A percentile compares a stretch with the other conserved stretches of the same genome.
Evolutionary conservation across 2,329 filamentous ascomycete genomes (phyloP).

Genomic region (Furcasterigmium furcatum): DNA sequence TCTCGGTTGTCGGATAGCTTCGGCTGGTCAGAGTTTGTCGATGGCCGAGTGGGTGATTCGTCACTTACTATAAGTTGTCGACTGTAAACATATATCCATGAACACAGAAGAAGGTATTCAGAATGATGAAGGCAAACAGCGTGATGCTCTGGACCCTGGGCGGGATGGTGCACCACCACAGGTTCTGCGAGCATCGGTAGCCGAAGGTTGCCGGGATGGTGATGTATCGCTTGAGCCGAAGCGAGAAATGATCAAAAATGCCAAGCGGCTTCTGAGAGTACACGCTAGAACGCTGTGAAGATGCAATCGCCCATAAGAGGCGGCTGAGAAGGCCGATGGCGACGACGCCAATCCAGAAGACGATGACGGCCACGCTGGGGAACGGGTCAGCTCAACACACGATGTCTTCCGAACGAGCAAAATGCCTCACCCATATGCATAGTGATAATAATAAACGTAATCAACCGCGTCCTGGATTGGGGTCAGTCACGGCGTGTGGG

Average conservation of each 20-base stretch:
- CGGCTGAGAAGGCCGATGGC: slow-evolving; percentile 30
- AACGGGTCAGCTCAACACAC: slow-evolving; percentile 2
- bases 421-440: slow-evolving; percentile 32
- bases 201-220: slow-evolving; percentile 40
- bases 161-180: slow-evolving; percentile 41
- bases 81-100: slow-evolving; percentile 32
- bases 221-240: slow-evolving; percentile 29
- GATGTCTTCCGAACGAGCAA: too few species aligned
- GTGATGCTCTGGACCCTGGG: slow-evolving; percentile 39
- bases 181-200: slow-evolving; percentile 35
- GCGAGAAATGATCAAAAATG: slow-evolving; percentile 2
- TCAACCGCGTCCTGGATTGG: slow-evolving; percentile 25
- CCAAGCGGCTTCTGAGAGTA: background rate
- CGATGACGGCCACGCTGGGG: slow-evolving; percentile 26
- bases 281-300: slow-evolving; percentile 1
- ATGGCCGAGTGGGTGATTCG: background rate
- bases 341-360: slow-evolving; percentile 37
- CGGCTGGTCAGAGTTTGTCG: background rate
- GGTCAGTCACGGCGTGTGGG: slow-evolving; percentile 1
- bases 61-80: slow-evolving; percentile 35
- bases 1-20: slow-evolving; percentile 28
- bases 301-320: slow-evolving; percentile 7
- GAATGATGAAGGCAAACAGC: slow-evolving; percentile 28
- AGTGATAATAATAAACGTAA: slow-evolving; percentile 30
- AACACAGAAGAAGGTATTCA: slow-evolving; percentile 33